These are phyloP conservation scores for Acanthamoeba triangularis DNA, from an alignment of 208 protist genomes.

Conservation along the genomic window DNA sequence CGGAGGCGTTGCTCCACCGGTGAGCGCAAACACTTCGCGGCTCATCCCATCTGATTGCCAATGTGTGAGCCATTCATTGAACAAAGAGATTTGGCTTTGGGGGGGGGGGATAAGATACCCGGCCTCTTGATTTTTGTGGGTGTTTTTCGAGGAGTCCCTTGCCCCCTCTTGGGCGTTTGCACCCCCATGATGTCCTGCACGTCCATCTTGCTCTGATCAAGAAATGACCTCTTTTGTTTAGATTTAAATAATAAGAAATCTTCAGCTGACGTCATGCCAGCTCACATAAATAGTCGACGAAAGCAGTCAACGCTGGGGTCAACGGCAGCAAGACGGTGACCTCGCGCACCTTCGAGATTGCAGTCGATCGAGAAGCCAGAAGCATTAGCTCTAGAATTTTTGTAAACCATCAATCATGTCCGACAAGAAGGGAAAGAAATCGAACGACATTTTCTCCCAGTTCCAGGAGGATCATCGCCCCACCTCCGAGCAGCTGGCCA, in stretches of 20 bases:
- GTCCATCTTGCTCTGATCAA: constrained; percentile 33
- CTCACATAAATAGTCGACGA: neutral
- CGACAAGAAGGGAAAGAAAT: neutral
- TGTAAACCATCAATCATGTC: neutral
- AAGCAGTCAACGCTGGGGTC: constrained; percentile 15
- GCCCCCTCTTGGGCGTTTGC: constrained; percentile 34
- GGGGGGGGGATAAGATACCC: neutral
- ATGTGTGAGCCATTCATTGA: neutral
- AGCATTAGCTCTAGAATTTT: neutral
- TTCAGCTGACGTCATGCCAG: constrained; percentile 1
- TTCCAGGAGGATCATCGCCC: constrained; percentile 50
- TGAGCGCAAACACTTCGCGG: constrained; percentile 76
- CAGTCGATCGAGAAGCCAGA: neutral
- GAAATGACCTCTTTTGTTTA: neutral
- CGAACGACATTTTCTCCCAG: constrained; percentile 19
- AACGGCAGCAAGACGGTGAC: neutral
- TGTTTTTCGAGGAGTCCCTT: neutral
- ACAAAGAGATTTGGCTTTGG: neutral
- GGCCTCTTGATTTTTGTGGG: constrained; percentile 37
- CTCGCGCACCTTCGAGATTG: neutral
- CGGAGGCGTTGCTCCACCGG: constrained; percentile 8
- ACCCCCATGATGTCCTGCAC: constrained; percentile 76
- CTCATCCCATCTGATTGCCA: constrained; percentile 67
- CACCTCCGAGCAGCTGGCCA: constrained; percentile 31
- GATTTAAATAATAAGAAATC: neutral